Evolutionary conservation across 177 flowering plant species (phyloP).

Genomic region (Tripterygium wilfordii): DNA sequence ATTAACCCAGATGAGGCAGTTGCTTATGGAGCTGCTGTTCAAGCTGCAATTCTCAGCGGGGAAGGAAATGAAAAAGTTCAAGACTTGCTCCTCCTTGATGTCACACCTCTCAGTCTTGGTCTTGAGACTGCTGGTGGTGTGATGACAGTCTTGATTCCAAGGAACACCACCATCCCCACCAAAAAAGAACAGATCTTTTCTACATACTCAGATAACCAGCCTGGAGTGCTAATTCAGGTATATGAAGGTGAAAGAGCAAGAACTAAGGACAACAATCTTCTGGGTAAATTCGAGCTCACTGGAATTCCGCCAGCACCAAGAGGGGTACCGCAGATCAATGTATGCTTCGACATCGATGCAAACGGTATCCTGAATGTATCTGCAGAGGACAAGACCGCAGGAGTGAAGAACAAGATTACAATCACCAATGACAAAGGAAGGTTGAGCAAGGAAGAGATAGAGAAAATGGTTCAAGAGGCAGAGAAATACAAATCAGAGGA

Average conservation of each 20-base stretch:
- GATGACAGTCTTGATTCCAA: too few relatives aligned
- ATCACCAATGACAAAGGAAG: conserved; percentile 31
- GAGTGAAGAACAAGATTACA: conserved; percentile 31
- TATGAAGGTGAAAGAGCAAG: conserved; percentile 30
- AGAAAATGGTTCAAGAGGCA: conserved; percentile 22
- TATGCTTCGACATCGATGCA: too few relatives aligned
- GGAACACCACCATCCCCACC: conserved; percentile 26
- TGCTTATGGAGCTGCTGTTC: conserved; percentile 29
- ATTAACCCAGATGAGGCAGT: conserved; percentile 28
- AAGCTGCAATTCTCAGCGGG: conserved; percentile 25
- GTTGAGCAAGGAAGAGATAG: conserved; percentile 29
- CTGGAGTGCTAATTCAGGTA: conserved; percentile 25
- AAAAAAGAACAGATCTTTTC: conserved; percentile 30
- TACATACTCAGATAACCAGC: conserved; percentile 30
- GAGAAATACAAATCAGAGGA: conserved; percentile 23
- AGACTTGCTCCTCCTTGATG: conserved; percentile 22
- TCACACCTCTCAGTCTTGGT: conserved; percentile 21
- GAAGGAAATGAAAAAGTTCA: conserved; percentile 24
- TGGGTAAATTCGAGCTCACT: conserved; percentile 26
- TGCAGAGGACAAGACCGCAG: conserved; percentile 30
- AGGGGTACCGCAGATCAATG: too few relatives aligned
- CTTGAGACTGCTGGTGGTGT: too few relatives aligned
- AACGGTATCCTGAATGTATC: conserved; percentile 27
- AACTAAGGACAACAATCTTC: conserved; percentile 26
- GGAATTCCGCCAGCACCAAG: conserved; percentile 33